These are phyloP conservation scores for Phytophthora gonapodyides DNA, from an alignment of 352 stramenopile species.

Conservation along the genomic window DNA sequence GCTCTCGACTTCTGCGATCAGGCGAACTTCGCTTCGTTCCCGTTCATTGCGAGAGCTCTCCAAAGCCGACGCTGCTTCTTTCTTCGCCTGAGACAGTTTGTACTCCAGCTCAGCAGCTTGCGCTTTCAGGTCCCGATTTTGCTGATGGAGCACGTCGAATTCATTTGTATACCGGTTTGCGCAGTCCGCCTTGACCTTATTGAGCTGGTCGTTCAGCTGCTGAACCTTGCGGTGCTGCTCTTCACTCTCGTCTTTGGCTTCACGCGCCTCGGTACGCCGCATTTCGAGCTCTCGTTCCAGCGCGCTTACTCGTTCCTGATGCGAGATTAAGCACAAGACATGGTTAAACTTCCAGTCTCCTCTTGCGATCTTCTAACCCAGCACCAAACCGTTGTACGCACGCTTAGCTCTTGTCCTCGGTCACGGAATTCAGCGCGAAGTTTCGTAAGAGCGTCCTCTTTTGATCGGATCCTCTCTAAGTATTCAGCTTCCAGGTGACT, in stretches of 20 bases:
- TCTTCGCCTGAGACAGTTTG: slow-evolving; percentile 46
- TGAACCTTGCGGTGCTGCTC: slow-evolving; percentile 68
- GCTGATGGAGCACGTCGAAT: slow-evolving; percentile 54
- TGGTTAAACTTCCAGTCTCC: not conserved
- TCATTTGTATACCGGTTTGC: slow-evolving; percentile 54
- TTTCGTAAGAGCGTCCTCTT: slow-evolving; percentile 59
- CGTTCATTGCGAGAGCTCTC: slow-evolving; percentile 49
- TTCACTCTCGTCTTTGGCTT: slow-evolving; percentile 66
- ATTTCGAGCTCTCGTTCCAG: slow-evolving; percentile 69
- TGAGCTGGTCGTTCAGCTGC: slow-evolving; percentile 72
- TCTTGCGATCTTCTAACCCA: not conserved
- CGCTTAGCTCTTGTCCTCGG: slow-evolving; percentile 56
- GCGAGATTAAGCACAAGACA: not conserved
- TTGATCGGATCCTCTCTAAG: slow-evolving; percentile 45
- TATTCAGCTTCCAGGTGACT: slow-evolving; percentile 55
- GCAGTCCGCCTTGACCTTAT: slow-evolving; percentile 75
- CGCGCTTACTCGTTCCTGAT: slow-evolving; percentile 43
- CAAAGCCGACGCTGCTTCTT: slow-evolving; percentile 40
- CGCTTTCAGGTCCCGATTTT: slow-evolving; percentile 68
- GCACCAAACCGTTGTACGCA: slow-evolving; percentile 23
- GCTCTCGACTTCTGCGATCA: slow-evolving; percentile 66
- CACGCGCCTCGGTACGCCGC: slow-evolving; percentile 54
- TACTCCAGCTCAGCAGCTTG: slow-evolving; percentile 59
- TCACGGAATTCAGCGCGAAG: slow-evolving; percentile 57
- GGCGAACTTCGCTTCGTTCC: slow-evolving; percentile 54